A percentile compares a stretch with the other conserved stretches of the same genome.
phyloP scores from a whole-genome alignment of 1,284 basidiomycete genomes.

The Leccinum angustisporum region DNA sequence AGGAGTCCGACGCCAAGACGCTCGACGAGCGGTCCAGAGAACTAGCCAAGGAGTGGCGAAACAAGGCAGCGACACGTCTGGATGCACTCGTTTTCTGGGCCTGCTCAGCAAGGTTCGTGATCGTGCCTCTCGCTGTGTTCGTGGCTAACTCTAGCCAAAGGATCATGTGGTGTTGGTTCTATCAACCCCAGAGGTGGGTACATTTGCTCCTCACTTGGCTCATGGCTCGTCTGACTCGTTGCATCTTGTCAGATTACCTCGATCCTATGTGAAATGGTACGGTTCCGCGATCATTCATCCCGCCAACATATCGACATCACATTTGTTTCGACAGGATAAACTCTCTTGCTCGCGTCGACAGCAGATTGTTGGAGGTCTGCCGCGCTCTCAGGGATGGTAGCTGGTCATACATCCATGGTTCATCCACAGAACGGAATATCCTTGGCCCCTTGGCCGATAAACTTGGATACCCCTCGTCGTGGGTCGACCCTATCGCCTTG shows the following conservation, averaged over 20 bases:
- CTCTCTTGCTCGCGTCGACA: slow-evolving; percentile 65
- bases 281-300: background rate
- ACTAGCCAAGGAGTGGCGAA: slow-evolving; percentile 17
- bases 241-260: slow-evolving; percentile 52
- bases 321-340: slow-evolving; percentile 50
- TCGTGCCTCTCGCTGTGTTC: background rate
- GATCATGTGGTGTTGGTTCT: slow-evolving; percentile 86
- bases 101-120: slow-evolving; percentile 64
- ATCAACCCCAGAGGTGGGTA: slow-evolving; percentile 61
- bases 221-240: slow-evolving; percentile 3
- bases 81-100: slow-evolving; percentile 75
- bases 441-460: slow-evolving; percentile 49
- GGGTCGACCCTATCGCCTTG: slow-evolving; percentile 59
- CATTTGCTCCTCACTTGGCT: slow-evolving; percentile 1
- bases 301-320: background rate
- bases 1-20: no score
- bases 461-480: slow-evolving; percentile 56
- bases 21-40: slow-evolving; percentile 7
- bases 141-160: slow-evolving; percentile 36
- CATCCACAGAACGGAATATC: slow-evolving; percentile 37
- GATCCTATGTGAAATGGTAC: slow-evolving; percentile 70
- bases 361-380: slow-evolving; percentile 53
- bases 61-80: slow-evolving; percentile 40
- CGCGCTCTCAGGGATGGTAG: slow-evolving; percentile 50
- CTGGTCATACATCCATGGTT: slow-evolving; percentile 57